Base-by-base conservation (phyloP, 257 asterid genomes). In the Rhazya stricta region DNA sequence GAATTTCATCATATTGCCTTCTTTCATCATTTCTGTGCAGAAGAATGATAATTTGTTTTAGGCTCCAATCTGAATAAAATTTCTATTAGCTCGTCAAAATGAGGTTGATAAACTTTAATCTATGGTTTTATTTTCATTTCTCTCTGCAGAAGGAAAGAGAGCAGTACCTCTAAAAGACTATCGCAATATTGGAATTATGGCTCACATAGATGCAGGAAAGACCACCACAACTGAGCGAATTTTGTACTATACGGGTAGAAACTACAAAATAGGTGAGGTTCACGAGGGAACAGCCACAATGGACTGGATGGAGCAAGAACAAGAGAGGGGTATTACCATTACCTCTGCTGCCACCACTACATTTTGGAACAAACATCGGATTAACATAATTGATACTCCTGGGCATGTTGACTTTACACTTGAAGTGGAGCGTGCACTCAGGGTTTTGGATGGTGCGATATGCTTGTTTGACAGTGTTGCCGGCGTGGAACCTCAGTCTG, bases 231-330 rank as follows among this genome's bases (percentile, higher is more conserved):
- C 99, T 0, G 97, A 94, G 81, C 83, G 97, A 32, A 78, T 94
- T 77, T 89, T 94, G 25, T 94, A 84, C 85, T 92, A 94, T 74
- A 94, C 99, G 1, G 99, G 99, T 23, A 80, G 90, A 82, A 94
- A 88, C 87, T 94, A 94, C 89, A 94, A 94, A 84, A 92, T 94
- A 9, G 99, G 99, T 23, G 99, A 94, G 81, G 99, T 94, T 56
- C 99, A 94, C 19, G 99, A 92, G 77, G 97, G 99, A 62, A 94
- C 99, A 36, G 97, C 99, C 73, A 92, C 99, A 0, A 94, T 94
- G 97, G 99, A 94, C 83, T 94, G 99, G 99, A 94, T 94, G 99
- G 99, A 94, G 86, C 99, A 92, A 79, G 99, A 94, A 79, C 99
- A 94, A 74, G 99, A 94, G 82, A 83, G 99, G 80, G 97, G 99